These are phyloP conservation scores for Tuber indicum DNA, from an alignment of 495 filamentous ascomycete genomes.

Conservation along the genomic window DNA sequence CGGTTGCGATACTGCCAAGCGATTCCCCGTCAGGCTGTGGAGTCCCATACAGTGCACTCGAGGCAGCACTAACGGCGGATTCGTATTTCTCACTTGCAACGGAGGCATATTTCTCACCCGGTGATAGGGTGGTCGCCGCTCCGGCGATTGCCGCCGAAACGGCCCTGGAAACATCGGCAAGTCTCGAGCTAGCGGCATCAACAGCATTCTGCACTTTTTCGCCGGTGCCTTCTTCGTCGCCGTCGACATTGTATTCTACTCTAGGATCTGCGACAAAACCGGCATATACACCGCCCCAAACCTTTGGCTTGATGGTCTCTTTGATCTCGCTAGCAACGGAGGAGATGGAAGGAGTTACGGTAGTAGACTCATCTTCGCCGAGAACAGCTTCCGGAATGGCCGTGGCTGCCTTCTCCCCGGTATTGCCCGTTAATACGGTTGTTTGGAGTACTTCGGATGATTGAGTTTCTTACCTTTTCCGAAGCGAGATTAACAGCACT, in stretches of 20 bases:
- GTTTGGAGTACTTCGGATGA: neutral
- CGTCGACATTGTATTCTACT: constrained; percentile 37
- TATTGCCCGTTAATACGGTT: constrained; percentile 27
- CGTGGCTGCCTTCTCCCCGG: constrained; percentile 48
- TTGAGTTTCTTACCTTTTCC: constrained; percentile 17
- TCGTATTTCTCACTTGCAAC: constrained; percentile 49
- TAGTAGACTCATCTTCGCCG: constrained; percentile 42
- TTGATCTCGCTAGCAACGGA: constrained; percentile 41
- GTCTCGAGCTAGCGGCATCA: constrained; percentile 32
- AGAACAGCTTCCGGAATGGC: constrained; percentile 53
- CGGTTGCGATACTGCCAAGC: constrained; percentile 50
- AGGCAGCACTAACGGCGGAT: constrained; percentile 54
- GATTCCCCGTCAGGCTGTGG: constrained; percentile 49
- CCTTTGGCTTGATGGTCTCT: constrained; percentile 19
- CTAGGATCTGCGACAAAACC: constrained; percentile 43
- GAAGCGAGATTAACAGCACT: constrained; percentile 32
- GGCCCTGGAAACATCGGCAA: constrained; percentile 37
- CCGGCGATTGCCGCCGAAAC: constrained; percentile 43
- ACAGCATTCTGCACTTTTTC: constrained; percentile 31
- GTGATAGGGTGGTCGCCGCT: constrained; percentile 40
- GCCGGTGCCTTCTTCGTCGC: constrained; percentile 23
- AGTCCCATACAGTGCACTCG: constrained; percentile 54
- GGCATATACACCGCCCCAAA: constrained; percentile 41
- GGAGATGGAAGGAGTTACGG: constrained; percentile 40
- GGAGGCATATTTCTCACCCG: constrained; percentile 40